Conservation (phyloP, 768 basidiomycete species). For the Strobilomyces echinocephalus region DNA sequence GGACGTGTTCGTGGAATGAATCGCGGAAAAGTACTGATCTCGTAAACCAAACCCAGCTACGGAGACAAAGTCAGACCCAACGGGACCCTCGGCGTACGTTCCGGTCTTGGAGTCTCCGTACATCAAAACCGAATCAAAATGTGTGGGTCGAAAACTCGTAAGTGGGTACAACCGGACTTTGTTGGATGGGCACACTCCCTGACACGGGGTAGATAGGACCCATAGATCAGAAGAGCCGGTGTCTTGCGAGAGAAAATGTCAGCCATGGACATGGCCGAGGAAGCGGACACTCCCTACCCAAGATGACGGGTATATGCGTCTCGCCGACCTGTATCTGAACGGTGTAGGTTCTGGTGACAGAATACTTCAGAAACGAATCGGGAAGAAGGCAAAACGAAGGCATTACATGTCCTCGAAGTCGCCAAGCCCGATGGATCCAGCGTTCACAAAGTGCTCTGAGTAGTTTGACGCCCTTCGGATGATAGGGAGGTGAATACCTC, state of each 20-base stretch:
- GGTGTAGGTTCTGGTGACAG: conserved; percentile 50
- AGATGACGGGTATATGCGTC: conserved; percentile 48
- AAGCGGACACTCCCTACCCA: conserved; percentile 41
- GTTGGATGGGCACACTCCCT: conserved; percentile 34
- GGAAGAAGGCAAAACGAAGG: background rate
- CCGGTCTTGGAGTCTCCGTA: conserved; percentile 74
- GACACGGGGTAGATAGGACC: conserved; percentile 60
- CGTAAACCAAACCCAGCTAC: conserved; percentile 48
- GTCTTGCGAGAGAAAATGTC: conserved; percentile 36
- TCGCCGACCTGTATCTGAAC: conserved; percentile 56
- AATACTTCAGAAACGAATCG: conserved; percentile 2
- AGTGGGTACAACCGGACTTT: conserved; percentile 47
- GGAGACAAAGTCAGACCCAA: conserved; percentile 55
- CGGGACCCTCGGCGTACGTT: conserved; percentile 59
- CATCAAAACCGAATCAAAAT: conserved; percentile 43
- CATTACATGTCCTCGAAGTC: conserved; percentile 60
- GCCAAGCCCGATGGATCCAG: conserved; percentile 49
- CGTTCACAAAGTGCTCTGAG: conserved; percentile 13
- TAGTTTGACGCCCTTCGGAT: conserved; percentile 1
- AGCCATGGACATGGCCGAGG: background rate
- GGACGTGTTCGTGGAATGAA: conserved; percentile 65
- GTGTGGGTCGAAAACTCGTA: conserved; percentile 41
- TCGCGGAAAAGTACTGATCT: conserved; percentile 59
- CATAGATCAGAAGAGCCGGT: conserved; percentile 79
- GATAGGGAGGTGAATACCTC: conserved; percentile 26